A percentile compares a stretch with the other conserved stretches of the same genome.
phyloP scores from a whole-genome alignment of 805 yeast genomes.

The Wickerhamomyces bovis region DNA sequence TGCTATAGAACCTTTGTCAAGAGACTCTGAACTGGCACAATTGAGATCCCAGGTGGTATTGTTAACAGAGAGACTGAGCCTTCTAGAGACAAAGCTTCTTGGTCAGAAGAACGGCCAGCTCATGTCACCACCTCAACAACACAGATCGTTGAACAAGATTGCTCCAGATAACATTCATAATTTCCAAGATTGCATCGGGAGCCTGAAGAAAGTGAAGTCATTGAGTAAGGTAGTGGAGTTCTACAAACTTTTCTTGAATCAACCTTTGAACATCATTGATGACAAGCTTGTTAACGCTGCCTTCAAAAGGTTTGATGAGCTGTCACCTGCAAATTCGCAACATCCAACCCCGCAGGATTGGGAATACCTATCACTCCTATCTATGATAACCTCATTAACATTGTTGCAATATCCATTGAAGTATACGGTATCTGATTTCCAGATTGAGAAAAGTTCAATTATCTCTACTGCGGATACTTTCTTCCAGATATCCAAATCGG shows the following conservation, averaged over 20 bases:
- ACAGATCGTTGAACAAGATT: background rate
- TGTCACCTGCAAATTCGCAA: background rate
- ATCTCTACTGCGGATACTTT: constrained; percentile 11
- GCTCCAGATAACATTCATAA: background rate
- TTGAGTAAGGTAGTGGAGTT: constrained; percentile 4
- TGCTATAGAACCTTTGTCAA: background rate
- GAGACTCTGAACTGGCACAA: constrained; percentile 9
- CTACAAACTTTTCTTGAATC: constrained; percentile 11
- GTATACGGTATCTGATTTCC: constrained; percentile 4
- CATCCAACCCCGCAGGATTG: constrained; percentile 7
- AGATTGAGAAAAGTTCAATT: constrained; percentile 2
- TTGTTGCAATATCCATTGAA: constrained; percentile 13
- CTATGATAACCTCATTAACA: constrained; percentile 14
- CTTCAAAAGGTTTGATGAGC: background rate
- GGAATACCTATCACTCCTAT: constrained; percentile 13
- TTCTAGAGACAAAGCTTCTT: constrained; percentile 10
- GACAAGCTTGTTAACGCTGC: constrained; percentile 4
- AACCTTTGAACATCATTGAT: constrained; percentile 14
- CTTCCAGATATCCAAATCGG: constrained; percentile 14
- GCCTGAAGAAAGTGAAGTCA: constrained; percentile 5
- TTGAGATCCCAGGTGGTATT: constrained; percentile 11
- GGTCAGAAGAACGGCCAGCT: background rate
- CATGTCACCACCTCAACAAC: background rate
- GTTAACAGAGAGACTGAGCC: constrained; percentile 10
- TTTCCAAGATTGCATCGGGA: background rate